A percentile compares a stretch with the other conserved stretches of the same genome.
phyloP scores from a whole-genome alignment of 2,329 filamentous ascomycete genomes.

The Aspergillus intermedius region DNA sequence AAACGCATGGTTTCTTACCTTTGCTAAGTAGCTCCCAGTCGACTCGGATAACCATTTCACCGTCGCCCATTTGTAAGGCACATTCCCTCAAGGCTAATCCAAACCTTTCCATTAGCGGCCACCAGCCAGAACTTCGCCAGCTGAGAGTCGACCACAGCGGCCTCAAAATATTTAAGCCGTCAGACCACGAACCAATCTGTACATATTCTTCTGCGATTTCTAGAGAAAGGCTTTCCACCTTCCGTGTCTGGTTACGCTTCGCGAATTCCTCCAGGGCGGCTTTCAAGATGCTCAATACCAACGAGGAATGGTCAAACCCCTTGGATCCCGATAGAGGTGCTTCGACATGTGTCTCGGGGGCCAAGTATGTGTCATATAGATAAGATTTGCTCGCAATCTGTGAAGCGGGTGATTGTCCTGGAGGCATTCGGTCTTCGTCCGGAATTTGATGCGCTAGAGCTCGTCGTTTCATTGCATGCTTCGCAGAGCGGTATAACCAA shows the following conservation, averaged over 20 bases:
- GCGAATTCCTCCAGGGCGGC: conserved; percentile 47
- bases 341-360: conserved; percentile 53
- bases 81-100: conserved; percentile 50
- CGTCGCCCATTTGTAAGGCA: conserved; percentile 40
- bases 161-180: conserved; percentile 47
- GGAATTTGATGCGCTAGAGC: conserved; percentile 50
- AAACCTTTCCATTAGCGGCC: conserved; percentile 48
- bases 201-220: conserved; percentile 52
- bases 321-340: conserved; percentile 37
- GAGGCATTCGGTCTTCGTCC: conserved; percentile 51
- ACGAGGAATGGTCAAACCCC: conserved; percentile 47
- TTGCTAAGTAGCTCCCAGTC: conserved; percentile 51
- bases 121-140: conserved; percentile 59
- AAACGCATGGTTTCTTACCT: conserved; percentile 18
- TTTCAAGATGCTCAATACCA: conserved; percentile 45
- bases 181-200: conserved; percentile 42
- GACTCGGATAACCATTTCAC: conserved; percentile 45
- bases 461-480: conserved; percentile 46
- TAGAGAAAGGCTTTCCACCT: conserved; percentile 49
- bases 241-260: conserved; percentile 47
- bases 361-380: conserved; percentile 56
- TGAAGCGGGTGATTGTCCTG: conserved; percentile 50
- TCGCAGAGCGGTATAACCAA: conserved; percentile 51
- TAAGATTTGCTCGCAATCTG: conserved; percentile 48
- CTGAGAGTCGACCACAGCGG: conserved; percentile 50